phyloP scores from a whole-genome alignment of 2,329 filamentous ascomycete genomes.

The Sporothrix phasma region DNA sequence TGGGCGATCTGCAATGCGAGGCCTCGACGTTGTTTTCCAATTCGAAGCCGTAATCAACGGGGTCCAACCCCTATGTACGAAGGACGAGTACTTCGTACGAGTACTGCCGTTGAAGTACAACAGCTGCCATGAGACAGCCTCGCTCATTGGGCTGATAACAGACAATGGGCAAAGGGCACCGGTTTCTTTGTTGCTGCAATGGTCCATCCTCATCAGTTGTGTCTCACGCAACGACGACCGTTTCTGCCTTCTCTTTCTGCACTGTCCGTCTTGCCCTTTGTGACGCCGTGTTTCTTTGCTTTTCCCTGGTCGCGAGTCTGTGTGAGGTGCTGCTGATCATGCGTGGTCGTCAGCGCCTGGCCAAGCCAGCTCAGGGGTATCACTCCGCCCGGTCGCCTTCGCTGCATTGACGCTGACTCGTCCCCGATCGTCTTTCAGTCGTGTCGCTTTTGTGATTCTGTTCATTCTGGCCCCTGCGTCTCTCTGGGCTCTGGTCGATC shows the following conservation, averaged over 20 bases:
- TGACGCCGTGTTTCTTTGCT: not conserved
- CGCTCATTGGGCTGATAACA: constrained; percentile 15
- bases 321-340: not conserved
- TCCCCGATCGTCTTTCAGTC: not conserved
- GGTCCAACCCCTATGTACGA: too few relatives aligned
- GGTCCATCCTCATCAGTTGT: not conserved
- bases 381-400: not conserved
- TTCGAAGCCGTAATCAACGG: constrained; percentile 18
- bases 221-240: not conserved
- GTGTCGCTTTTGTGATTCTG: not conserved
- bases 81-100: too few relatives aligned
- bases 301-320: not conserved
- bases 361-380: not conserved
- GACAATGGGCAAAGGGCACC: not conserved
- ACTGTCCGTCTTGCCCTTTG: too few relatives aligned
- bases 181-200: not conserved
- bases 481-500: not conserved
- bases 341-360: not conserved
- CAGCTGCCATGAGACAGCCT: constrained; percentile 5
- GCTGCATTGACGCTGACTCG: not conserved
- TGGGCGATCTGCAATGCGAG: constrained; percentile 9
- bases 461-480: not conserved
- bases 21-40: constrained; percentile 12
- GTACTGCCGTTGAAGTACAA: too few relatives aligned
- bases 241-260: not conserved